phyloP scores from a whole-genome alignment of 2,329 filamentous ascomycete genomes.

The Aspergillus uvarum region DNA sequence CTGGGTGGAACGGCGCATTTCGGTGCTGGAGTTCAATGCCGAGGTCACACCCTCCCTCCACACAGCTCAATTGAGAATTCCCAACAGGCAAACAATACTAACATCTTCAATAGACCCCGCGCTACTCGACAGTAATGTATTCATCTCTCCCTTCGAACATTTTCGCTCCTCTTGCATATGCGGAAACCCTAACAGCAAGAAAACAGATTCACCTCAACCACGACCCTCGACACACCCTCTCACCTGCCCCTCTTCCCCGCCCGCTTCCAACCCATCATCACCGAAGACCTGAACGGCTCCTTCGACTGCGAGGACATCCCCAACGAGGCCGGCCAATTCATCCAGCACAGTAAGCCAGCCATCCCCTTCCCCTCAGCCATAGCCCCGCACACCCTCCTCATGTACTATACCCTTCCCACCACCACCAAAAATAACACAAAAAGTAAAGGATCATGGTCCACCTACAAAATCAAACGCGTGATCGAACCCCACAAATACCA shows the following conservation, averaged over 20 bases:
- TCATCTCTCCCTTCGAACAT: background rate
- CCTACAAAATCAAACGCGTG: constrained; percentile 27
- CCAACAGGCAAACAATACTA: background rate
- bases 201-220: background rate
- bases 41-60: no score
- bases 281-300: constrained; percentile 22
- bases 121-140: background rate
- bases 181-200: no score
- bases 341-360: background rate
- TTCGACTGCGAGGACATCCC: constrained; percentile 18
- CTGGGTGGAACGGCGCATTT: background rate
- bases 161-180: no score
- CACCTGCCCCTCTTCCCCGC: background rate
- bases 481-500: constrained; percentile 10
- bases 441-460: constrained; percentile 22
- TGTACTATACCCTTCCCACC: no score
- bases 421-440: no score
- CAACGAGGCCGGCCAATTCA: background rate
- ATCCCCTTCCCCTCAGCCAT: background rate
- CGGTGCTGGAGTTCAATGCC: background rate
- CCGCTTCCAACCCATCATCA: constrained; percentile 12
- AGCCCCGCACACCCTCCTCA: no score
- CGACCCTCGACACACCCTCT: background rate
- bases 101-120: background rate
- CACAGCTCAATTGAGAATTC: no score